Percentiles rank a stretch among this genome's conserved stretches.
Evolutionary conservation across 139 green algal species (phyloP).

Genomic region (Chlamydomonas applanata): DNA sequence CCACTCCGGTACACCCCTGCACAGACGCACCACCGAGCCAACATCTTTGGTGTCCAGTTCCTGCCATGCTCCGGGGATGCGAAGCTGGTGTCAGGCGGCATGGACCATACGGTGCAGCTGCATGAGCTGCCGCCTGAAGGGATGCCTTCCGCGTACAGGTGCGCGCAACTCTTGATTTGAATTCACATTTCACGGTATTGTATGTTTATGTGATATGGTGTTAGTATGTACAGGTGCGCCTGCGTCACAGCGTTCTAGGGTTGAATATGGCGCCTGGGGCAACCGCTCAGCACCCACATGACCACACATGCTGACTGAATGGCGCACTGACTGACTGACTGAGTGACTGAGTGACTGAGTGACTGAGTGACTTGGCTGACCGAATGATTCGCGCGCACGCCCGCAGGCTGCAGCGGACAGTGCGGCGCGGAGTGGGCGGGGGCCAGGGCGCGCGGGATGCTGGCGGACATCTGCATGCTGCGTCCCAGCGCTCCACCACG

Average conservation of each 20-base stretch:
- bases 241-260: too few relatives aligned
- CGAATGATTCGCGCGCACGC: not conserved
- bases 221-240: too few relatives aligned
- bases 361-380: not conserved
- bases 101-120: constrained; percentile 26
- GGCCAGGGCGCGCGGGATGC: not conserved
- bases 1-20: too few relatives aligned
- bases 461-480: not conserved
- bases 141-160: not conserved
- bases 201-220: too few relatives aligned
- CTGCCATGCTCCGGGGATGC: constrained; percentile 55
- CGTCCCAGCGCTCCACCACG: not conserved
- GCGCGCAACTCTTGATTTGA: too few relatives aligned
- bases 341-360: not conserved
- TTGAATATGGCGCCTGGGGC: too few relatives aligned
- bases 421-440: not conserved
- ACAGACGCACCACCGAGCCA: constrained; percentile 72
- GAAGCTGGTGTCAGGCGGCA: constrained; percentile 19
- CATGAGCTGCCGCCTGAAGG: constrained; percentile 17
- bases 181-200: too few relatives aligned
- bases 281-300: not conserved
- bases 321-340: not conserved
- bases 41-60: constrained; percentile 87
- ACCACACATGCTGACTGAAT: not conserved
- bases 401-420: not conserved